Evolutionary conservation across 768 basidiomycete genomes (phyloP).

Genomic region (Suillus placidus): DNA sequence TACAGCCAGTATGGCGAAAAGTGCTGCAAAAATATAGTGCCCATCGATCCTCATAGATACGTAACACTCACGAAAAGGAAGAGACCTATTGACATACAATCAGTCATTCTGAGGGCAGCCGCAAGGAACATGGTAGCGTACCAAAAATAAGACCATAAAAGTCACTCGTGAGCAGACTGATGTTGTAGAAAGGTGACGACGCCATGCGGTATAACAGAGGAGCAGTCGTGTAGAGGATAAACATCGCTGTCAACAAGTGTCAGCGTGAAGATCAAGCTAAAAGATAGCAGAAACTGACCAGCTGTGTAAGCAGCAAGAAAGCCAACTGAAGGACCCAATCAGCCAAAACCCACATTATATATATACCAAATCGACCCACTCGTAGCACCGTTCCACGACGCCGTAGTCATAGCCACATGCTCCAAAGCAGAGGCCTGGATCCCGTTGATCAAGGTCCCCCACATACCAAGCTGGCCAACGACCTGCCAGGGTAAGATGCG

Average conservation of each 20-base stretch:
- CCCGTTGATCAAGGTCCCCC: conserved; percentile 78
- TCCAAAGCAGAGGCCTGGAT: conserved; percentile 78
- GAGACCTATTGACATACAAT: conserved; percentile 35
- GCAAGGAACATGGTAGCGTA: conserved; percentile 13
- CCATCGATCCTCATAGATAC: not conserved
- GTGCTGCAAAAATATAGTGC: conserved; percentile 49
- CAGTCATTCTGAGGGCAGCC: conserved; percentile 14
- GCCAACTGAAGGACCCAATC: conserved; percentile 41
- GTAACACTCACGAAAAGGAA: conserved; percentile 52
- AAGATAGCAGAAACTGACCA: conserved; percentile 26
- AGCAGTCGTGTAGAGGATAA: conserved; percentile 82
- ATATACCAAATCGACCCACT: conserved; percentile 49
- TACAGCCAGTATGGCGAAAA: conserved; percentile 88
- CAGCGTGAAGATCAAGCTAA: not conserved
- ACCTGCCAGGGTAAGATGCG: conserved; percentile 43
- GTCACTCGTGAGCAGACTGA: conserved; percentile 84
- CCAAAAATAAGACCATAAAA: conserved; percentile 86
- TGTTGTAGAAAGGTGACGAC: conserved; percentile 84
- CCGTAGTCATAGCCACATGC: conserved; percentile 62
- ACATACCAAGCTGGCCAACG: conserved; percentile 85
- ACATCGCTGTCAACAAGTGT: conserved; percentile 58
- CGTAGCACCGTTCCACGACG: conserved; percentile 73
- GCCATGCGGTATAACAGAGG: conserved; percentile 86
- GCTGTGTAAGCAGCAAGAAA: conserved; percentile 54
- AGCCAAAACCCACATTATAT: not conserved